Conservation (phyloP, 2,329 filamentous ascomycete genomes). For the Lecanosticta acicola region DNA sequence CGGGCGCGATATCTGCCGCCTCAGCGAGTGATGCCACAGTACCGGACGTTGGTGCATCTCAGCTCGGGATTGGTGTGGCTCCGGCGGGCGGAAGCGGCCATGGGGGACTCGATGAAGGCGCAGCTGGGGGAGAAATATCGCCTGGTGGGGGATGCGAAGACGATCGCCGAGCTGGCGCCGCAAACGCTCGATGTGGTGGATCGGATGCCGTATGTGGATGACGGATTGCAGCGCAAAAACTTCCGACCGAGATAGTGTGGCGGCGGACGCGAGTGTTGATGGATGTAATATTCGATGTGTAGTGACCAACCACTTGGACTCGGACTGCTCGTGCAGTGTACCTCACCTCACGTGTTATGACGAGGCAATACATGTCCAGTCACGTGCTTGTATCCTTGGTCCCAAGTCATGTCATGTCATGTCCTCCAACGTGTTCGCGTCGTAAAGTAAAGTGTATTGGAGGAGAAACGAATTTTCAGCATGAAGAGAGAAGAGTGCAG, state of each 20-base stretch:
- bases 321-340: too few relatives aligned
- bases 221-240: conserved; percentile 24
- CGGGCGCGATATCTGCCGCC: conserved; percentile 23
- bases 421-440: too few relatives aligned
- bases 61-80: conserved; percentile 35
- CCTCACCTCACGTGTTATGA: too few relatives aligned
- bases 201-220: conserved; percentile 38
- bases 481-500: too few relatives aligned
- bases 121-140: conserved; percentile 18
- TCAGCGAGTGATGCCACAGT: conserved; percentile 35
- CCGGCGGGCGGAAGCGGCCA: conserved; percentile 31
- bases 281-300: neutral
- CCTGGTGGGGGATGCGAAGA: conserved; percentile 26
- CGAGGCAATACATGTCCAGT: too few relatives aligned
- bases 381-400: too few relatives aligned
- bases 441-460: too few relatives aligned
- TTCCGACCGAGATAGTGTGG: conserved; percentile 3
- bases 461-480: too few relatives aligned
- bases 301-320: too few relatives aligned
- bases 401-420: too few relatives aligned
- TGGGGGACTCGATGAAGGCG: conserved; percentile 24
- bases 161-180: conserved; percentile 35
- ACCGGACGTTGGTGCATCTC: conserved; percentile 41
- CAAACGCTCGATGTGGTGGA: conserved; percentile 39
- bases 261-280: neutral